phyloP scores from a whole-genome alignment of 805 yeast genomes.

The Monosporozyma unispora region DNA sequence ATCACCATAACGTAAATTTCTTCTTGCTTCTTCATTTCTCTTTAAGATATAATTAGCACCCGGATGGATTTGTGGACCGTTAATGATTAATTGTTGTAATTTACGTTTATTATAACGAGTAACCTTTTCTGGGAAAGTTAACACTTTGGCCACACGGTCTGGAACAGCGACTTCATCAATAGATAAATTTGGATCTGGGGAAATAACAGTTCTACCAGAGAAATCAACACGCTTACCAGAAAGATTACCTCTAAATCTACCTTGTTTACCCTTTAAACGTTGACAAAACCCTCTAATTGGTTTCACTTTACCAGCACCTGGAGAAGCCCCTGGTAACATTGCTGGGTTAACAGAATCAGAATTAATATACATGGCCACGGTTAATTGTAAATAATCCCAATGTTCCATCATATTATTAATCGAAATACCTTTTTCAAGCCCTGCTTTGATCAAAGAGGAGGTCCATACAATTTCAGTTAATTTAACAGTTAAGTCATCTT shows the following conservation, averaged over 20 bases:
- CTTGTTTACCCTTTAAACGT: conserved; percentile 95
- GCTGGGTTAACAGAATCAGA: conserved; percentile 87
- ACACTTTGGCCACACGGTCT: conserved; percentile 87
- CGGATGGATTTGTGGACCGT: conserved; percentile 86
- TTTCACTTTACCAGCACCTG: conserved; percentile 47
- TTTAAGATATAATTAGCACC: conserved; percentile 92
- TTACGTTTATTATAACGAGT: conserved; percentile 79
- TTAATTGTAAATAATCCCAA: conserved; percentile 94
- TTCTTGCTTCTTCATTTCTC: conserved; percentile 73
- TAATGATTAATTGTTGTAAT: conserved; percentile 60
- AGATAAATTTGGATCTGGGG: conserved; percentile 93
- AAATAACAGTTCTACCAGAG: conserved; percentile 95
- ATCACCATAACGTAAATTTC: conserved; percentile 86
- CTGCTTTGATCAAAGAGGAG: conserved; percentile 87
- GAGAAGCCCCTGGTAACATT: conserved; percentile 56
- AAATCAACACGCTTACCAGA: conserved; percentile 99
- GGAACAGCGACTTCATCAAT: conserved; percentile 99
- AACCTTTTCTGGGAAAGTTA: conserved; percentile 93
- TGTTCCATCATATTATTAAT: conserved; percentile 94
- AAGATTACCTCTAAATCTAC: conserved; percentile 94
- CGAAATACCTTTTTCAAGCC: conserved; percentile 89
- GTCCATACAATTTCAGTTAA: conserved; percentile 96
- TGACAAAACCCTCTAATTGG: conserved; percentile 93
- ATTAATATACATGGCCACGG: conserved; percentile 95
- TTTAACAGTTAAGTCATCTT: conserved; percentile 94